Conservation (phyloP, 179 eudicot genomes). For the Spergularia azorica region DNA sequence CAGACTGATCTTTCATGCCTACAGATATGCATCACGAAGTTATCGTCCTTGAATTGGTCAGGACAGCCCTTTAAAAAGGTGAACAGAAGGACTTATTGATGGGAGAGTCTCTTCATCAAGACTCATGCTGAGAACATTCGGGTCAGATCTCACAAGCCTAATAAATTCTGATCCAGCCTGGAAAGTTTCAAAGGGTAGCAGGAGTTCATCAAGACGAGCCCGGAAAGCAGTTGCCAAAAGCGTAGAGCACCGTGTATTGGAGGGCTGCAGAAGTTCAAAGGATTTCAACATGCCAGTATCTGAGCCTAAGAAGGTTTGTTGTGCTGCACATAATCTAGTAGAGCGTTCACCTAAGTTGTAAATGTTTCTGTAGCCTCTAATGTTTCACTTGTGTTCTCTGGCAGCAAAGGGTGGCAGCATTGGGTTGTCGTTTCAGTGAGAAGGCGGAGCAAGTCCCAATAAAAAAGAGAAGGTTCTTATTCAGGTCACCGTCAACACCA, state of each 20-base stretch:
- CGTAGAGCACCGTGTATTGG: constrained; percentile 18
- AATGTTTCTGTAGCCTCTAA: neutral
- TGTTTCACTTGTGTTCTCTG: constrained; percentile 14
- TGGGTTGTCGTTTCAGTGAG: constrained; percentile 45
- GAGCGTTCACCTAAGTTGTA: neutral
- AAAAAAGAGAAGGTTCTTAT: constrained; percentile 53
- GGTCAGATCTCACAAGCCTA: constrained; percentile 31
- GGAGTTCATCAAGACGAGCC: constrained; percentile 45
- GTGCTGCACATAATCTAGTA: neutral
- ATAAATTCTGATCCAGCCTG: constrained; percentile 40
- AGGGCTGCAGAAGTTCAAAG: constrained; percentile 22
- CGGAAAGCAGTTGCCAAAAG: constrained; percentile 26
- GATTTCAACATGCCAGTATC: constrained; percentile 40
- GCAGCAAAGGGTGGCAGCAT: constrained; percentile 52
- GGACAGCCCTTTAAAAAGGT: constrained; percentile 11
- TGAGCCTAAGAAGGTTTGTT: constrained; percentile 56
- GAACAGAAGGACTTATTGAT: constrained; percentile 25
- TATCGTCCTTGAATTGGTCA: neutral
- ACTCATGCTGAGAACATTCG: constrained; percentile 36
- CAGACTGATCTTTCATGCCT: neutral
- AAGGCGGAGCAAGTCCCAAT: constrained; percentile 55
- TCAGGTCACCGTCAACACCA: constrained; percentile 40
- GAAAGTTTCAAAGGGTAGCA: constrained; percentile 47
- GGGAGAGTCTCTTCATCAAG: constrained; percentile 21
- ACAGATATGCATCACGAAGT: constrained; percentile 5